Conservation (phyloP, 2,329 filamentous ascomycete genomes). For the Nothomitra cinnamomea region DNA sequence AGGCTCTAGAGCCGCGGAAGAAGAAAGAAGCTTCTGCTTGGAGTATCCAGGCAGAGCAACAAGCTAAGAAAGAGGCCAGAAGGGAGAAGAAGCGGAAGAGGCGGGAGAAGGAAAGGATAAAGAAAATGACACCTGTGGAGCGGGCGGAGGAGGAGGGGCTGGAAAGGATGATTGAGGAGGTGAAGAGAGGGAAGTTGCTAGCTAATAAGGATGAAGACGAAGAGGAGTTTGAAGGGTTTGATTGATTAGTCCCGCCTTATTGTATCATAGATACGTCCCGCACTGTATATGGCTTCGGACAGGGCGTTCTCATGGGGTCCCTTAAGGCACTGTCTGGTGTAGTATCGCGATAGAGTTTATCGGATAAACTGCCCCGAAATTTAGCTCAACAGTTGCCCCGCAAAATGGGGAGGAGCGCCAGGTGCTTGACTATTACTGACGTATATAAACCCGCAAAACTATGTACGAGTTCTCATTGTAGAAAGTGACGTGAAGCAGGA, state of each 20-base stretch:
- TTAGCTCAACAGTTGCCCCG: no score
- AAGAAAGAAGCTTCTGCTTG: constrained; percentile 53
- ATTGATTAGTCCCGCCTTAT: constrained; percentile 7
- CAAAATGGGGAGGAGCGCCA: no score
- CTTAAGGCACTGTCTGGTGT: no score
- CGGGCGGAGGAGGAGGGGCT: constrained; percentile 45
- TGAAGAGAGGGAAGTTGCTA: constrained; percentile 37
- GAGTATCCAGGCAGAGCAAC: constrained; percentile 53
- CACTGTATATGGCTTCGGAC: no score
- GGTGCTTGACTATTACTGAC: no score
- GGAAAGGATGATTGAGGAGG: constrained; percentile 43
- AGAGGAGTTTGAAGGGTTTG: constrained; percentile 20
- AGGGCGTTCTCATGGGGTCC: no score
- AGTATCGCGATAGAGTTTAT: no score
- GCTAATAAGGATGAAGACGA: constrained; percentile 25
- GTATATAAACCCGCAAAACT: no score
- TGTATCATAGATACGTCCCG: no score
- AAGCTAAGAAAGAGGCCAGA: constrained; percentile 42
- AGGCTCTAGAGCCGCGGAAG: constrained; percentile 23
- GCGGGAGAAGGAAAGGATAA: constrained; percentile 43
- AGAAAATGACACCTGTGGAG: constrained; percentile 54
- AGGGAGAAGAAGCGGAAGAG: constrained; percentile 47
- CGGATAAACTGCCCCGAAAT: no score
- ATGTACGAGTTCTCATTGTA: no score
- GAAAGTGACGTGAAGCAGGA: no score